These are phyloP conservation scores for Suillus luteus DNA, from an alignment of 768 basidiomycete species.

Conservation along the genomic window DNA sequence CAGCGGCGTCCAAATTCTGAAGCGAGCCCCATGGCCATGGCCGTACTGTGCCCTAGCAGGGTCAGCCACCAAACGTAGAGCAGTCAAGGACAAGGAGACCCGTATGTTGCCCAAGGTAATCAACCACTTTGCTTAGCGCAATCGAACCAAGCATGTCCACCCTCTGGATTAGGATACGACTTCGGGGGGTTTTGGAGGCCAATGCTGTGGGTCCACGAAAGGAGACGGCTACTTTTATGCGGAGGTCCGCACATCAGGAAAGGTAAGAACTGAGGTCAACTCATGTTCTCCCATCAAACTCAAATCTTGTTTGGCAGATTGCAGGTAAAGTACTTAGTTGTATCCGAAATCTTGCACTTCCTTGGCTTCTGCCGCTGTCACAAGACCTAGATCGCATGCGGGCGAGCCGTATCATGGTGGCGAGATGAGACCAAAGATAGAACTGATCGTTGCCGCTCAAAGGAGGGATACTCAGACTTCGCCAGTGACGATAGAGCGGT, in stretches of 20 bases:
- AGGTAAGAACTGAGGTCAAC: slow-evolving; percentile 45
- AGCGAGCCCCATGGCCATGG: background rate
- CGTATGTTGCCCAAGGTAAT: slow-evolving; percentile 83
- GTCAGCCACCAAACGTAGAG: background rate
- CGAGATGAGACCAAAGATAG: slow-evolving; percentile 28
- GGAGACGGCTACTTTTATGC: slow-evolving; percentile 84
- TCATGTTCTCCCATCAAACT: slow-evolving; percentile 11
- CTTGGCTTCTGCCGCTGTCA: slow-evolving; percentile 24
- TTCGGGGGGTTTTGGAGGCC: slow-evolving; percentile 28
- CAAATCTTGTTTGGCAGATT: slow-evolving; percentile 37
- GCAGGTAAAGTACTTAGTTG: slow-evolving; percentile 48
- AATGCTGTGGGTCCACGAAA: slow-evolving; percentile 32
- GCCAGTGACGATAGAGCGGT: slow-evolving; percentile 23
- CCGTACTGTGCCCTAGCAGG: background rate
- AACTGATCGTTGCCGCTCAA: slow-evolving; percentile 27
- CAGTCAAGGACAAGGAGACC: background rate
- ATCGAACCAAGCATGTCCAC: slow-evolving; percentile 95
- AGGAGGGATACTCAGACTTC: slow-evolving; percentile 28
- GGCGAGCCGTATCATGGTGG: slow-evolving; percentile 39
- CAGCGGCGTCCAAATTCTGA: background rate
- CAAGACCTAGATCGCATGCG: slow-evolving; percentile 28
- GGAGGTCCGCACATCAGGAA: slow-evolving; percentile 92
- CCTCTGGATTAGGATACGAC: slow-evolving; percentile 93
- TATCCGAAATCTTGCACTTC: slow-evolving; percentile 12
- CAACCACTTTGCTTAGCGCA: slow-evolving; percentile 84